Base-by-base conservation (phyloP, 1,284 basidiomycete genomes). In the Marasmius oreades region DNA sequence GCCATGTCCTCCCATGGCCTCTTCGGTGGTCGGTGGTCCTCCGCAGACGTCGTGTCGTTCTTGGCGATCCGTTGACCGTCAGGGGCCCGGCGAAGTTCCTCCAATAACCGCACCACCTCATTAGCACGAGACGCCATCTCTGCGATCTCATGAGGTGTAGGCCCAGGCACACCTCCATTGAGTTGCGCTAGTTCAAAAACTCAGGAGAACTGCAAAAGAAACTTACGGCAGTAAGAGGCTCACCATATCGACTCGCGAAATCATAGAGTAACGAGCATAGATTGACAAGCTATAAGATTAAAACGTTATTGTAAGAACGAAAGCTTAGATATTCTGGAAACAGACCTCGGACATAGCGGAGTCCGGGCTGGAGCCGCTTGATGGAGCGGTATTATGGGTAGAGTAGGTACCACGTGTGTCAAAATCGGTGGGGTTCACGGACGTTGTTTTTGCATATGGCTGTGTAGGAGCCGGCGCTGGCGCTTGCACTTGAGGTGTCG, bases 1-100 rank as follows among this genome's bases (percentile, higher is more conserved):
- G 77, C 72, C 68, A 84, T 75, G 59, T 89, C 88, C 68, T 90
- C 88, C 88, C 88, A 90, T 43, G 87, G 87, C 53, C 88, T 69
- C 66, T 90, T 90, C 18, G 86, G 88, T 5, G 83, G 78, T 18
- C 88, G 79, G 61, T 75, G 68, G 57, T 76, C 74, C 39, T 77
- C 76, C n/a, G 70, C 65, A 33, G 71, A 67, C 31, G 62, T 45
- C 55, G 58, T 22, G 11, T 54, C 55, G 11, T 72, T 67, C 50
- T 68, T 60, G 55, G 73, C 73, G 51, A 63, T 59, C n/a, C 67
- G 64, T 31, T 73, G 73, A n/a, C 59, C 63, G 42, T 73, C 69
- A 16, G 69, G 64, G 23, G 67, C 53, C 16, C 79, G 74, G 28
- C 80, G 74, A 56, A 87, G 74, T 44, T 84, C 81, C 62, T 88